These are phyloP conservation scores for Sphagnurus paluster DNA, from an alignment of 1,284 basidiomycete species.

Conservation along the genomic window DNA sequence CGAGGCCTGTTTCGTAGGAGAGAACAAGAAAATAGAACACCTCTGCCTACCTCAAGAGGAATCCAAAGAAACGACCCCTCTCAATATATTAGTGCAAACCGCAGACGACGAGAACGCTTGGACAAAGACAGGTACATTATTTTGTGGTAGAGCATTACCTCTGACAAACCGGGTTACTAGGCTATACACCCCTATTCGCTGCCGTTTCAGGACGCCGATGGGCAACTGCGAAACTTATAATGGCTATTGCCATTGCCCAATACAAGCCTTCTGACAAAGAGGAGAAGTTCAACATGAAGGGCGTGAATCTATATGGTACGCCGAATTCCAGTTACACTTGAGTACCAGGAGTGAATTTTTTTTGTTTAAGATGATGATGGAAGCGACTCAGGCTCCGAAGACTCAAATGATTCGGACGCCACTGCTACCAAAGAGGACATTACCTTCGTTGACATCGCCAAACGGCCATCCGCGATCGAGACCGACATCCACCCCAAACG, in stretches of 20 bases:
- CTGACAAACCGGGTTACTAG: not conserved
- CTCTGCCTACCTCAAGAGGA: conserved; percentile 48
- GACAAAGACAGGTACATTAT: conserved; percentile 18
- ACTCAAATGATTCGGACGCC: conserved; percentile 37
- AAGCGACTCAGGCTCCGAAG: conserved; percentile 29
- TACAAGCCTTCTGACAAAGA: conserved; percentile 41
- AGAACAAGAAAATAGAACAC: conserved; percentile 47
- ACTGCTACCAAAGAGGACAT: conserved; percentile 39
- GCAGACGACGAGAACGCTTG: conserved; percentile 18
- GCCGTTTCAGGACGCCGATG: conserved; percentile 49
- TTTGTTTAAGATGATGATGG: conserved; percentile 2
- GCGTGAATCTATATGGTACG: conserved; percentile 35
- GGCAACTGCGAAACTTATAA: conserved; percentile 52
- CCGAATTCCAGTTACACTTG: not conserved
- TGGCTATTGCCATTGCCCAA: conserved; percentile 54
- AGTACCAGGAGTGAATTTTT: not conserved
- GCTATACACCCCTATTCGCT: conserved; percentile 44
- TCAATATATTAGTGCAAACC: conserved; percentile 44
- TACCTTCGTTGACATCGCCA: conserved; percentile 53
- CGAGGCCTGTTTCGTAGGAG: conserved; percentile 51
- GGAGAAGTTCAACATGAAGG: conserved; percentile 31
- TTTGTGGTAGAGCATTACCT: no score
- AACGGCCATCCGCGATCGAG: conserved; percentile 42
- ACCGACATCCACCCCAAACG: conserved; percentile 36
- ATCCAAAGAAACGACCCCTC: conserved; percentile 25